Conservation (phyloP, 352 stramenopile genomes). For the Pythium aristosporum region DNA sequence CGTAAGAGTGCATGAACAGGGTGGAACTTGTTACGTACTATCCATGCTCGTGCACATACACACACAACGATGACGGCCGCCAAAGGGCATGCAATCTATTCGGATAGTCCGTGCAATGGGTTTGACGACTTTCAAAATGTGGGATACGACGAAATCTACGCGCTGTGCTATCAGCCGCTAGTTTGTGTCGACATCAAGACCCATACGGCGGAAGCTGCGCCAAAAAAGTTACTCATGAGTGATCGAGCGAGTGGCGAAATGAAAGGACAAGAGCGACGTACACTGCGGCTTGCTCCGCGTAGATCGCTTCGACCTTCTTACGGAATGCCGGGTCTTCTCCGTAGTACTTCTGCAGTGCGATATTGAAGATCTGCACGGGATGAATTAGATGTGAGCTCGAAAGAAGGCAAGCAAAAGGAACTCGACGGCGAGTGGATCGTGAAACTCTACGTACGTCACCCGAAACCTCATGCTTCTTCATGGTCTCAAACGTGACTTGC, state of each 20-base stretch:
- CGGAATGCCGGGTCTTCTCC: slow-evolving; percentile 62
- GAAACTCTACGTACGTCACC: slow-evolving; percentile 42
- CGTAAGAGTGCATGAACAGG: background rate
- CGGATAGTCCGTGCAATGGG: background rate
- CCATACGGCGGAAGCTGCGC: slow-evolving; percentile 67
- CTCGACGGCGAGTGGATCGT: background rate
- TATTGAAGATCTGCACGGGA: slow-evolving; percentile 52
- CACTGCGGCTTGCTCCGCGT: slow-evolving; percentile 63
- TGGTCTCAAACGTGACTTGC: slow-evolving; percentile 60
- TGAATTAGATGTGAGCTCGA: background rate
- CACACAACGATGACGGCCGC: background rate
- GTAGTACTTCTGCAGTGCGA: slow-evolving; percentile 69
- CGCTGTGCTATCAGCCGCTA: slow-evolving; percentile 2
- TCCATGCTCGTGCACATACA: slow-evolving; percentile 1
- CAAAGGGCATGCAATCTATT: slow-evolving; percentile 28
- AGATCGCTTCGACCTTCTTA: slow-evolving; percentile 68
- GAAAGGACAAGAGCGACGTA: slow-evolving; percentile 32
- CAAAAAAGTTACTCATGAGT: background rate
- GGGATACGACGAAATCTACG: background rate
- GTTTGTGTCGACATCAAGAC: slow-evolving; percentile 51
- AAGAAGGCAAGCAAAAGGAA: too few species aligned
- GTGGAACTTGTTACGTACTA: too few species aligned
- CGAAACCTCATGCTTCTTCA: slow-evolving; percentile 64
- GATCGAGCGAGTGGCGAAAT: background rate
- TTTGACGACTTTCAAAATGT: slow-evolving; percentile 1